Evolutionary conservation across 805 yeast species (phyloP), one percentile per base, ranked within the genome.

Genomic region (Naumovozyma castellii): DNA sequence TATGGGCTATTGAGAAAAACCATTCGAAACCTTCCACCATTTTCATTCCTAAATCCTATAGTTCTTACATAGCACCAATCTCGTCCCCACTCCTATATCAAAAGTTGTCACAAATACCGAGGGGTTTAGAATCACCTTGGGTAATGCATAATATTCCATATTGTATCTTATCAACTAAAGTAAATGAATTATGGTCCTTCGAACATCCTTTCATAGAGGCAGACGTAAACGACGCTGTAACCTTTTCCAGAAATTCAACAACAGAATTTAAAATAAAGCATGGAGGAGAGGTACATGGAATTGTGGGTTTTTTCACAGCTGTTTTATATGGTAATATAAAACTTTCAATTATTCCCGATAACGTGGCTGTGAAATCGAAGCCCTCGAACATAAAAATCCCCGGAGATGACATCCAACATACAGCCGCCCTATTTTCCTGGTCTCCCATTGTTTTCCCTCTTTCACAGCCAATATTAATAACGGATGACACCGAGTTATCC

Each of bases 231-330:
- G 37, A 36, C 4, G 39, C 29, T 5, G 45, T 46, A 3, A n/a
- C 31, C 8, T 47, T 57, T 35, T 43, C 45, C 5, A 49, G 43
- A 35, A 49, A 41, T 20, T 43, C 55, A 2, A 61, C 62, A 12
- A 64, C 65, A 3, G 62, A 64, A 2, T 71, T 80, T 43, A 63
- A 64, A 36, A 65, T 73, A 4, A 65, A 67, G 13, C 60, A 70
- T 25, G 67, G 72, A 39, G 73, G 81, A 2, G 71, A 70, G 15
- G 57, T 84, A 2, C 88, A 85, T 56, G 95, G 90, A 0, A 56
- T 87, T 28, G 65, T 76, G 3, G 96, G 96, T 0, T 78, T 67
- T 52, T 88, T 88, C 52, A 69, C 69, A n/a, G 78, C 92, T 0
- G 71, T 61, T 2, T 66, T 87, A n/a, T 84, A 77, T 55, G 73